A percentile compares a stretch with the other conserved stretches of the same genome.
Conservation (phyloP, 2,329 filamentous ascomycete species). For the Penicillium sp. region DNA sequence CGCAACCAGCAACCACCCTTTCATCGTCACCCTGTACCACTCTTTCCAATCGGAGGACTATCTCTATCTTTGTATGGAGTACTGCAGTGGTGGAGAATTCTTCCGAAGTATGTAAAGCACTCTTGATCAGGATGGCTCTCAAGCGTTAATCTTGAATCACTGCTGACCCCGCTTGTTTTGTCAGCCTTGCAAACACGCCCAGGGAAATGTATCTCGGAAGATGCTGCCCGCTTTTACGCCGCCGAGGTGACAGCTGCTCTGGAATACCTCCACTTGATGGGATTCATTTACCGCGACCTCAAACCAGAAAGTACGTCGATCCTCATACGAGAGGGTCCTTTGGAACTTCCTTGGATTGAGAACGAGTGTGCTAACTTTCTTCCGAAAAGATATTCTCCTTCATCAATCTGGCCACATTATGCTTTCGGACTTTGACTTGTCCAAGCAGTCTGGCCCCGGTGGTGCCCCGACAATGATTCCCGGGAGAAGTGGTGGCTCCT, state of each 20-base stretch:
- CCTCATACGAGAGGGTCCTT: neutral
- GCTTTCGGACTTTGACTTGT: conserved; percentile 97
- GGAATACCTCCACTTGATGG: conserved; percentile 97
- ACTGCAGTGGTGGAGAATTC: conserved; percentile 97
- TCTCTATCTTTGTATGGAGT: conserved; percentile 99
- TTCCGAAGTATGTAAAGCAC: conserved; percentile 57
- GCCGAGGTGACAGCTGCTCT: conserved; percentile 94
- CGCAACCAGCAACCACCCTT: conserved; percentile 96
- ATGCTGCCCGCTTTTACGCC: conserved; percentile 94
- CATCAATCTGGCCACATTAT: conserved; percentile 99
- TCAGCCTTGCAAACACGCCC: conserved; percentile 84
- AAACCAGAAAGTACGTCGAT: conserved; percentile 85
- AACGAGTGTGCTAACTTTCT: conserved; percentile 31
- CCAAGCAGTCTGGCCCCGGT: conserved; percentile 92
- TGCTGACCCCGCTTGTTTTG: neutral
- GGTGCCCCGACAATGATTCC: conserved; percentile 98
- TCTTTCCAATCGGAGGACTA: conserved; percentile 99
- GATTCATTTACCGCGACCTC: conserved; percentile 95
- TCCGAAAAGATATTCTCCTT: conserved; percentile 74
- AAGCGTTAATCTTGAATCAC: neutral
- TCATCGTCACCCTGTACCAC: conserved; percentile 97
- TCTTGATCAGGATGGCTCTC: neutral
- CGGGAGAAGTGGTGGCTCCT: conserved; percentile 72
- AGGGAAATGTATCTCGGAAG: conserved; percentile 94
- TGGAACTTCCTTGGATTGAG: neutral